phyloP scores from a whole-genome alignment of 192 early-diverging fungal species.

The Phycomyces nitens region DNA sequence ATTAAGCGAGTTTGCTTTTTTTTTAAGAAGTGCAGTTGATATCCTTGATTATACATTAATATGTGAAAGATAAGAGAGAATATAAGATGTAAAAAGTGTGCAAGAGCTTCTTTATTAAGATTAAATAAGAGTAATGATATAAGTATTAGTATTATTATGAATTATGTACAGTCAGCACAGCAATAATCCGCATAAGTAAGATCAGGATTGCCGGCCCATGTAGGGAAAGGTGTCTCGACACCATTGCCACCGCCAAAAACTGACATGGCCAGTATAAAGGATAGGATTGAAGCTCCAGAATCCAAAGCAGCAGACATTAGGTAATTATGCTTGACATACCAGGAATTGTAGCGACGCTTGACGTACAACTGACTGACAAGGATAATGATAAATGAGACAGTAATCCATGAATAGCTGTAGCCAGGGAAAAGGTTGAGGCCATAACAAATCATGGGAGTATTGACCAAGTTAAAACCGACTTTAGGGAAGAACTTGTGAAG shows the following conservation, averaged over 20 bases:
- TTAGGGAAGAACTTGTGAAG: slow-evolving; percentile 44
- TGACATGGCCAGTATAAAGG: slow-evolving; percentile 34
- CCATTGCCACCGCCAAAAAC: slow-evolving; percentile 24
- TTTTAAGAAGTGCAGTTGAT: too few relatives aligned
- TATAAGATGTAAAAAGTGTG: too few relatives aligned
- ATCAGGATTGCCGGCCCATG: slow-evolving; percentile 29
- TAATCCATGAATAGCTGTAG: slow-evolving; percentile 30
- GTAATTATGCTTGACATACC: slow-evolving; percentile 70
- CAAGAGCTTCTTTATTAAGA: too few relatives aligned
- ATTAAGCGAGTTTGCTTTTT: too few relatives aligned
- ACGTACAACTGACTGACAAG: slow-evolving; percentile 45
- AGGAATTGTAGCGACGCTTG: slow-evolving; percentile 45
- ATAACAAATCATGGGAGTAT: slow-evolving; percentile 38
- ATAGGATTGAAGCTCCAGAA: slow-evolving; percentile 47
- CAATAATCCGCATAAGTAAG: not conserved
- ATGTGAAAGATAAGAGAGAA: too few relatives aligned
- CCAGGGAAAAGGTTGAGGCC: slow-evolving; percentile 28
- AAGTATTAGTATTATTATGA: too few relatives aligned
- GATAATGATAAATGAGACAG: slow-evolving; percentile 45
- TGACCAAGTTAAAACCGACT: slow-evolving; percentile 46
- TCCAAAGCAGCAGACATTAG: slow-evolving; percentile 64
- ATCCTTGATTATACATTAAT: too few relatives aligned
- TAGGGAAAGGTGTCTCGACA: slow-evolving; percentile 26
- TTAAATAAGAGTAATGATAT: too few relatives aligned
- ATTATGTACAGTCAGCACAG: not conserved